Evolutionary conservation across 805 yeast species (phyloP).

Genomic region (Ascoidea asiatica): DNA sequence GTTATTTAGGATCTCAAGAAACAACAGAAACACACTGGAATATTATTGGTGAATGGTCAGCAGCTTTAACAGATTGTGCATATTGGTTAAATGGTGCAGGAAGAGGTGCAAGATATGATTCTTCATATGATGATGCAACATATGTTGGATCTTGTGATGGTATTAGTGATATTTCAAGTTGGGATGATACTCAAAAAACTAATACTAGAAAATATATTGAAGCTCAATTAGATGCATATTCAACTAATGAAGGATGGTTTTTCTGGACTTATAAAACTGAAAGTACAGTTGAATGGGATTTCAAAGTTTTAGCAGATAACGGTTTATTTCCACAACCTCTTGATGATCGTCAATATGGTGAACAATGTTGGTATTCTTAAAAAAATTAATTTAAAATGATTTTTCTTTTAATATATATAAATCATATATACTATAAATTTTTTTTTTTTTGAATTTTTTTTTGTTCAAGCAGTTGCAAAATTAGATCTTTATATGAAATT

Average conservation of each 20-base stretch:
- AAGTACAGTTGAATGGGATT: constrained; percentile 54
- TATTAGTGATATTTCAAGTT: constrained; percentile 23
- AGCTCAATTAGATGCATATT: constrained; percentile 43
- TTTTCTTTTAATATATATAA: too few species aligned
- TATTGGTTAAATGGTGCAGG: constrained; percentile 60
- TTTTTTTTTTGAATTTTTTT: too few species aligned
- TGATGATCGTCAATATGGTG: constrained; percentile 31
- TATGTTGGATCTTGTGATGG: constrained; percentile 22
- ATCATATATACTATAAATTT: too few species aligned
- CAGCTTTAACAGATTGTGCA: constrained; percentile 60
- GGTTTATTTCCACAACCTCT: constrained; percentile 54
- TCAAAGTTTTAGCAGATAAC: constrained; percentile 30
- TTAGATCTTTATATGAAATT: too few species aligned
- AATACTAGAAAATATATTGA: constrained; percentile 44
- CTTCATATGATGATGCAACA: constrained; percentile 18
- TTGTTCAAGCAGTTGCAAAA: too few species aligned
- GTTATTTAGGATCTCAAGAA: constrained; percentile 33
- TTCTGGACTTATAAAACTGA: constrained; percentile 69
- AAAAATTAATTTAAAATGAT: too few species aligned
- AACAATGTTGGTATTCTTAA: constrained; percentile 5
- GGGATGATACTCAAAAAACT: constrained; percentile 27
- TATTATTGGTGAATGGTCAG: constrained; percentile 60
- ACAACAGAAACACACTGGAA: constrained; percentile 35
- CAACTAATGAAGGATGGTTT: constrained; percentile 41
- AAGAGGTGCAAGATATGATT: constrained; percentile 50